These are phyloP conservation scores for Mimosa pudica DNA, from an alignment of 306 rosid species.

Conservation along the genomic window DNA sequence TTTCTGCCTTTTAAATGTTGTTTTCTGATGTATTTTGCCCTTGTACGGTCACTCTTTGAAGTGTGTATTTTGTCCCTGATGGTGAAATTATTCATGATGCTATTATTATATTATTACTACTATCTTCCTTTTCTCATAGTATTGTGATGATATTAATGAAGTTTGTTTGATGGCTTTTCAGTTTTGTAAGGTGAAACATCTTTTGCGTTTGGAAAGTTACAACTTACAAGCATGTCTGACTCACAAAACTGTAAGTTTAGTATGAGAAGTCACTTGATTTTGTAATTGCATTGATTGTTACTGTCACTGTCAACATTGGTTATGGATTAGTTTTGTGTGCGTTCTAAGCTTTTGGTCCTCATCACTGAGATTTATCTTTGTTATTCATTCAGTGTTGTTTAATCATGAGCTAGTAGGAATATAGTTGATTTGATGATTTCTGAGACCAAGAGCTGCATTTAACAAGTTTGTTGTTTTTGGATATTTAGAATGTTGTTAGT, in stretches of 20 bases:
- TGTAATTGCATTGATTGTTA: background rate
- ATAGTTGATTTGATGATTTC: too few species aligned
- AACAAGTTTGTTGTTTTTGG: too few species aligned
- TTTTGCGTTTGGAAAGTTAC: slow-evolving; percentile 28
- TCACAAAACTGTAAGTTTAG: slow-evolving; percentile 62
- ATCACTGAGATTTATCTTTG: slow-evolving; percentile 2
- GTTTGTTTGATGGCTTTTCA: slow-evolving; percentile 27
- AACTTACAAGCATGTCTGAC: slow-evolving; percentile 59
- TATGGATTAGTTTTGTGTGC: background rate
- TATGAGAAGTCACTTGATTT: background rate
- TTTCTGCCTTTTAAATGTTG: background rate
- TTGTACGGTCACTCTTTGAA: background rate
- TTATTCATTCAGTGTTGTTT: background rate
- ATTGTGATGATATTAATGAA: slow-evolving; percentile 9
- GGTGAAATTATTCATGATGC: background rate
- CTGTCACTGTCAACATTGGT: background rate
- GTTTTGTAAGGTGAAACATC: slow-evolving; percentile 17
- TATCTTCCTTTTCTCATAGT: background rate
- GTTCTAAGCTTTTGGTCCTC: background rate
- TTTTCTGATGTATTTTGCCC: background rate
- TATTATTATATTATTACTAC: background rate
- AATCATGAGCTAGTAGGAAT: too few species aligned
- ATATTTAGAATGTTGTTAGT: too few species aligned
- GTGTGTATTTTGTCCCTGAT: background rate
- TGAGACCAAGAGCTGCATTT: too few species aligned